phyloP scores from a whole-genome alignment of 2,329 filamentous ascomycete genomes.

The Colletotrichum neosansevieriae region DNA sequence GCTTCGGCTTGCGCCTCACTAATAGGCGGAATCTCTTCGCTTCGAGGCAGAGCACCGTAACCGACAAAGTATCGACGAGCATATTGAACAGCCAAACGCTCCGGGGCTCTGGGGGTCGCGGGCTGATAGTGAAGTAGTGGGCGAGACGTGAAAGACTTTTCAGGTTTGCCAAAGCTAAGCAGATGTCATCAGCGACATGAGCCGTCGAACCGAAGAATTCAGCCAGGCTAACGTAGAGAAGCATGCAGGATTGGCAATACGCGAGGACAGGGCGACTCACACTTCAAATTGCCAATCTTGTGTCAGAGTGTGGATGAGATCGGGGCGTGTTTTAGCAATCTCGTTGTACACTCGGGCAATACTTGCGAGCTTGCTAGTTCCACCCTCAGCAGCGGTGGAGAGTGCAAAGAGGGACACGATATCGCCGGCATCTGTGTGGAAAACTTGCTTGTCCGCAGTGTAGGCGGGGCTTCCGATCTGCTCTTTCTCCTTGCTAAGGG shows the following conservation, averaged over 20 bases:
- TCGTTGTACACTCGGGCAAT: conserved; percentile 73
- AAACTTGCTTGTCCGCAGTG: conserved; percentile 71
- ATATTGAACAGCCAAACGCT: conserved; percentile 71
- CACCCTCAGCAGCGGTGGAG: conserved; percentile 63
- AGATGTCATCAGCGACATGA: background rate
- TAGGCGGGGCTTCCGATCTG: conserved; percentile 70
- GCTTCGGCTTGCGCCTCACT: conserved; percentile 66
- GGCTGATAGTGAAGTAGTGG: conserved; percentile 70
- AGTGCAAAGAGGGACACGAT: conserved; percentile 70
- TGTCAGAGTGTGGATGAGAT: conserved; percentile 68
- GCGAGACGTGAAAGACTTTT: conserved; percentile 58
- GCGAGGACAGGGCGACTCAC: conserved; percentile 46
- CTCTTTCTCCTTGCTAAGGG: conserved; percentile 46
- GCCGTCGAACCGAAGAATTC: too few relatives aligned
- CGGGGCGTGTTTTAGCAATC: conserved; percentile 69
- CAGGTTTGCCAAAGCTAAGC: conserved; percentile 63
- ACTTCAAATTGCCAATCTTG: conserved; percentile 62
- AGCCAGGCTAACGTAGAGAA: too few relatives aligned
- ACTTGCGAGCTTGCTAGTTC: conserved; percentile 69
- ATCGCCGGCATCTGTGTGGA: conserved; percentile 72
- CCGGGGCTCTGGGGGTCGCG: conserved; percentile 56
- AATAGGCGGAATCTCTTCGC: conserved; percentile 65
- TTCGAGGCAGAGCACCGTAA: conserved; percentile 66
- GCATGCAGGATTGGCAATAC: background rate
- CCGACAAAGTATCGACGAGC: conserved; percentile 70